Conservation (phyloP, 1,284 basidiomycete genomes). For the Cystobasidiaceae sp. region DNA sequence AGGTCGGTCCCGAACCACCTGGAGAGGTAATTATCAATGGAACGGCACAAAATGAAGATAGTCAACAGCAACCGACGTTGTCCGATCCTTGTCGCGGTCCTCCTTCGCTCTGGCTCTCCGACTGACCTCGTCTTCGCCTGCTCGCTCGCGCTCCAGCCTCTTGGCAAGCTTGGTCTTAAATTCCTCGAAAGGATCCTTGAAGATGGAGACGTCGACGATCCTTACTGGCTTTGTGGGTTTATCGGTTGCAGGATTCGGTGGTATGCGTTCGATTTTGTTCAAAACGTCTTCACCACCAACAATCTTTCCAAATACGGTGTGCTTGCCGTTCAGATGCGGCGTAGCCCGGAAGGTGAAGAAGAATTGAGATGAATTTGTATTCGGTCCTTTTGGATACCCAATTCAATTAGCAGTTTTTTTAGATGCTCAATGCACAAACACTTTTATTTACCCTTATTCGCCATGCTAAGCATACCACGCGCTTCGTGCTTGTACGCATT, state of each 20-base stretch:
- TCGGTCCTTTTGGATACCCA: too few species aligned
- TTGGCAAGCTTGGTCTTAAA: slow-evolving; percentile 70
- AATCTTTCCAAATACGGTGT: slow-evolving; percentile 94
- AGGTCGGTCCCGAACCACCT: slow-evolving; percentile 43
- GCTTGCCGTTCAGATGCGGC: slow-evolving; percentile 63
- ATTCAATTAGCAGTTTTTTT: background rate
- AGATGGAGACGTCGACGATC: slow-evolving; percentile 52
- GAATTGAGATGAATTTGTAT: slow-evolving; percentile 35
- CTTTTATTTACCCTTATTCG: slow-evolving; percentile 69
- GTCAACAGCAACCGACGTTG: slow-evolving; percentile 37
- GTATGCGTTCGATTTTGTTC: slow-evolving; percentile 71
- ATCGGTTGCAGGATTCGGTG: slow-evolving; percentile 76
- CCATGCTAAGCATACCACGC: slow-evolving; percentile 79
- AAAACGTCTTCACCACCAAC: slow-evolving; percentile 91
- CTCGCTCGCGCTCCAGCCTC: slow-evolving; percentile 59
- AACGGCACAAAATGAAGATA: background rate
- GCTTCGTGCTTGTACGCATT: slow-evolving; percentile 57
- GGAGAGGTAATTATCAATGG: background rate
- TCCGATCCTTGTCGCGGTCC: slow-evolving; percentile 55
- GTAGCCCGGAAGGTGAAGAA: slow-evolving; percentile 79
- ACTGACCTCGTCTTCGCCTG: slow-evolving; percentile 45
- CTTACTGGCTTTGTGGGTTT: slow-evolving; percentile 74
- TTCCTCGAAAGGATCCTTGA: slow-evolving; percentile 74
- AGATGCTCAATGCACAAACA: background rate
- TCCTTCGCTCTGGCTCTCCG: slow-evolving; percentile 44